Percentiles rank a stretch among this genome's conserved stretches.
phyloP scores from a whole-genome alignment of 345 rosid genomes.

The Brassica incana region DNA sequence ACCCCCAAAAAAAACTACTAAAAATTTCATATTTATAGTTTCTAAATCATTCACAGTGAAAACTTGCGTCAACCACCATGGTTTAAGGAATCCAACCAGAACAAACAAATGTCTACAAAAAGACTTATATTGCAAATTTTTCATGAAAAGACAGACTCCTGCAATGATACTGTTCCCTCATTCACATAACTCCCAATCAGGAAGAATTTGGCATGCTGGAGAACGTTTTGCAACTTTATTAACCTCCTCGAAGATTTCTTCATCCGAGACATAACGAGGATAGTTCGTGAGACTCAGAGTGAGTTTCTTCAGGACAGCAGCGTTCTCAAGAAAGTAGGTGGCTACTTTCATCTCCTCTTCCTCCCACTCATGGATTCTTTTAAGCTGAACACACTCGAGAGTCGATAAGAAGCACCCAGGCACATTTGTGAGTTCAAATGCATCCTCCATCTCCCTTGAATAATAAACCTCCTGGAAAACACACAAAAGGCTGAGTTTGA shows the following conservation, averaged over 20 bases:
- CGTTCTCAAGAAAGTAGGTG: slow-evolving; percentile 26
- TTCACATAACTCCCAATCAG: background rate
- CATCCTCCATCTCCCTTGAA: background rate
- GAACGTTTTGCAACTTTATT: slow-evolving; percentile 3
- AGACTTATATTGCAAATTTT: background rate
- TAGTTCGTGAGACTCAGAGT: background rate
- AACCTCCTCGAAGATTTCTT: slow-evolving; percentile 8
- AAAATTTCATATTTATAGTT: background rate
- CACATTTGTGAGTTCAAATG: background rate
- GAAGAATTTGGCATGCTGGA: background rate
- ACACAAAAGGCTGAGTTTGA: background rate
- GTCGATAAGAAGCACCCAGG: slow-evolving; percentile 3
- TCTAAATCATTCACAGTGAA: slow-evolving; percentile 9
- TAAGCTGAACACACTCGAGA: slow-evolving; percentile 20
- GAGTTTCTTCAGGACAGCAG: slow-evolving; percentile 15
- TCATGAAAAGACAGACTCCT: background rate
- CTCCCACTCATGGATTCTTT: background rate
- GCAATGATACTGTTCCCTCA: background rate
- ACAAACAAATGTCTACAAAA: background rate
- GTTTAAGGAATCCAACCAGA: background rate
- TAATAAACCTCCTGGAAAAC: slow-evolving; percentile 3
- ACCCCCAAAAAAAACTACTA: background rate
- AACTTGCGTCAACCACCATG: background rate
- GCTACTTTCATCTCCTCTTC: slow-evolving; percentile 10
- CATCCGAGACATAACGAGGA: background rate